Conservation (phyloP, 768 basidiomycete species). For the Hypholoma sublateritium region DNA sequence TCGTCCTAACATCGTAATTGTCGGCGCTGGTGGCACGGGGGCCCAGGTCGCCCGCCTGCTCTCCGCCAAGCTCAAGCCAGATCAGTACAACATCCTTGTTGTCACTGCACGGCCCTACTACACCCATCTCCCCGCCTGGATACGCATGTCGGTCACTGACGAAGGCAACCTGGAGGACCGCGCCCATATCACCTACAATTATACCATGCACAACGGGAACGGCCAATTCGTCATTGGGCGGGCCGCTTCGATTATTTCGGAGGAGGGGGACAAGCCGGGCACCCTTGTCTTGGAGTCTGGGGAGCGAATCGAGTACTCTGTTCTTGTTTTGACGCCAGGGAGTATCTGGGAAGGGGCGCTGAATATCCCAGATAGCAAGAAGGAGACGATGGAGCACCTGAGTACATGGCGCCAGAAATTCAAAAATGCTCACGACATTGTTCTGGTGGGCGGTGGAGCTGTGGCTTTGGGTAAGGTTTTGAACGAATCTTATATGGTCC, state of each 20-base stretch:
- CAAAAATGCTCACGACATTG: conserved; percentile 39
- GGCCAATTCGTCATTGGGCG: conserved; percentile 15
- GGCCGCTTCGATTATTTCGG: conserved; percentile 13
- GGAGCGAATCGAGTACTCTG: conserved; percentile 46
- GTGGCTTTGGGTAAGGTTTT: conserved; percentile 44
- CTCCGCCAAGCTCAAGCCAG: conserved; percentile 46
- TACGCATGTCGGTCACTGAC: conserved; percentile 51
- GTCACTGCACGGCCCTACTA: conserved; percentile 52
- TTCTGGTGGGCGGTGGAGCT: conserved; percentile 57
- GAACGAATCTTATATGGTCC: neutral
- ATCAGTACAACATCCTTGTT: conserved; percentile 51
- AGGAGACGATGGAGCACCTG: conserved; percentile 25
- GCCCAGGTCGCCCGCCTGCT: conserved; percentile 43
- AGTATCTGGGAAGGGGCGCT: conserved; percentile 51
- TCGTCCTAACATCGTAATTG: conserved; percentile 22
- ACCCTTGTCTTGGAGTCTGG: conserved; percentile 48
- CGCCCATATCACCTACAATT: conserved; percentile 46
- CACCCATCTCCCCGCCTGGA: conserved; percentile 45
- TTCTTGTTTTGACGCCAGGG: conserved; percentile 61
- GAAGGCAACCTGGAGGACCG: conserved; percentile 42
- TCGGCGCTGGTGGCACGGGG: conserved; percentile 56
- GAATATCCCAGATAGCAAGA: conserved; percentile 36
- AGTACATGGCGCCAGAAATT: conserved; percentile 31
- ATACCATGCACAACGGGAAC: conserved; percentile 12
- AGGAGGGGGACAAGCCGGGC: conserved; percentile 18